phyloP scores from a whole-genome alignment of 495 filamentous ascomycete genomes.

The Talaromyces trachyspermus region DNA sequence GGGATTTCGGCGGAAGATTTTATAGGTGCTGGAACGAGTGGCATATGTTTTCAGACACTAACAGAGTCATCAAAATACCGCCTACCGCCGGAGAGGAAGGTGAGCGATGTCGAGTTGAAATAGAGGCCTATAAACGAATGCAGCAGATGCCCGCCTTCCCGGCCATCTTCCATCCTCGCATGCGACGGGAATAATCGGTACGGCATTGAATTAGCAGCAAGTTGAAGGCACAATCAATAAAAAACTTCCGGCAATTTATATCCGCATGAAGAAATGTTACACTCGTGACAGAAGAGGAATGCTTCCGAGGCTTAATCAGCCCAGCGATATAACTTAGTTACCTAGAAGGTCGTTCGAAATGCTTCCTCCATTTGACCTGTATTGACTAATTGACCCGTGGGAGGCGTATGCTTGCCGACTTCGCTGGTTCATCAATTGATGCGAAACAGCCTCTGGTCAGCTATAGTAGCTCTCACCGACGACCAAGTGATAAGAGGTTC shows the following conservation, averaged over 20 bases:
- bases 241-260: too few relatives aligned
- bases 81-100: neutral
- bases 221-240: neutral
- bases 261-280: too few relatives aligned
- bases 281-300: too few relatives aligned
- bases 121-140: neutral
- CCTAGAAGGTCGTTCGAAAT: too few relatives aligned
- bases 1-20: neutral
- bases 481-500: neutral
- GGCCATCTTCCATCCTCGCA: neutral
- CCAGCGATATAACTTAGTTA: neutral
- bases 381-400: too few relatives aligned
- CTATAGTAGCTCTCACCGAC: neutral
- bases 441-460: neutral
- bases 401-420: neutral
- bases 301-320: neutral
- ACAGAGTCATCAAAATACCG: neutral
- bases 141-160: neutral
- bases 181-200: neutral
- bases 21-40: neutral
- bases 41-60: neutral
- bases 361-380: too few relatives aligned
- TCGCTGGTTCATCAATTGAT: neutral
- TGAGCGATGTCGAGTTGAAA: neutral
- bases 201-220: neutral